Evolutionary conservation across 441 rosid species (phyloP), one percentile per base, ranked within the genome.

Genomic region (Pelargonium citronellum): DNA sequence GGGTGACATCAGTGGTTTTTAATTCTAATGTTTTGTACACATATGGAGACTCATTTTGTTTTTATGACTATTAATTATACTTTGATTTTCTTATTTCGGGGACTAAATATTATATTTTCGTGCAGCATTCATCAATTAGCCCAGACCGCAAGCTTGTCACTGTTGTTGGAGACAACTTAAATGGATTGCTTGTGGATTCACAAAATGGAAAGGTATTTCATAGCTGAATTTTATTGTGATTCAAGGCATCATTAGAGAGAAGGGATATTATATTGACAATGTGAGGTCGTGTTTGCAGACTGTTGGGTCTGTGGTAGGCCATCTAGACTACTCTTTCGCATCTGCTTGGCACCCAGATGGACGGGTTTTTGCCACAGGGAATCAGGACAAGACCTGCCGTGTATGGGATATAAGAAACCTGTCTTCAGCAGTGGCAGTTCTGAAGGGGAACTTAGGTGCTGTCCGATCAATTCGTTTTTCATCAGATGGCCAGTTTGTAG

Each of bases 111-210:
- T 68, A 24, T 16, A 12, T 67, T 64, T 15, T 68, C 63, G 66
- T 73, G 76, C 81, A 82, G 85, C 83, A 82, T 77, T 75, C 85
- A 47, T 82, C 85, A 44, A 17, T 79, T 27, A 79, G 83, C 76
- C 83, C 85, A 0, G 74, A 82, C 64, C 73, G 79, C 5, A 77
- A 64, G 65, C 72, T 75, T 61, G 53, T 75, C 37, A 46, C 75
- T 49, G 83, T 79, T 53, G 79, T 82, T 0, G 85, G 85, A 1
- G 85, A 82, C 68, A 74, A 75, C 74, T 34, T 69, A 19, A 76
- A 79, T 67, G 85, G 78, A 4, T 68, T 82, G 72, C 78, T 82
- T 49, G 81, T 79, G 27, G 85, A 82, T 73, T 16, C 77, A 8
- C 83, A 77, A 49, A 77, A 71, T 19, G 85, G 83, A 24, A 79